These are phyloP conservation scores for Amphicarpaea edgeworthii DNA, from an alignment of 306 rosid species.

Conservation along the genomic window DNA sequence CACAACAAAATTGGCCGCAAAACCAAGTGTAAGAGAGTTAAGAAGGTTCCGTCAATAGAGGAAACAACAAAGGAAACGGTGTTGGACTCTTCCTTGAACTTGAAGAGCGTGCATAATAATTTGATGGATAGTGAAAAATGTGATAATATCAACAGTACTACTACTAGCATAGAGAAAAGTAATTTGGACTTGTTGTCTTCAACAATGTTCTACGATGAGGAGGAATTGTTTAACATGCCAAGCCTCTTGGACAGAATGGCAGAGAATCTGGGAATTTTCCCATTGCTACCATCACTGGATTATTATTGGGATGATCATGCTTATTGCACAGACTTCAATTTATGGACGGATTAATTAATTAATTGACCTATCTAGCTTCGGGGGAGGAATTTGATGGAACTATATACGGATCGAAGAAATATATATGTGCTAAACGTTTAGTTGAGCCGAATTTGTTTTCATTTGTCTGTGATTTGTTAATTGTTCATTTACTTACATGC, in stretches of 20 bases:
- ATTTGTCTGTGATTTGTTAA: not conserved
- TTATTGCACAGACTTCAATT: not conserved
- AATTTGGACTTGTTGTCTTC: not conserved
- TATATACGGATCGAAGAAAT: not conserved
- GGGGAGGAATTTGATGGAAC: not conserved
- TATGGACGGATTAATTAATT: not conserved
- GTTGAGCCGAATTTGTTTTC: not conserved
- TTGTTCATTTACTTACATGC: not conserved
- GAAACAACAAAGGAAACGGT: not conserved
- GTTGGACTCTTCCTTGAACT: not conserved
- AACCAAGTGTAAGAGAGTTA: not conserved
- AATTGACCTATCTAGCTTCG: not conserved
- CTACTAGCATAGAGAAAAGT: not conserved
- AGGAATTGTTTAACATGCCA: slow-evolving; percentile 49
- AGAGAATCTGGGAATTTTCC: slow-evolving; percentile 39
- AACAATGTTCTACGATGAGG: slow-evolving; percentile 41
- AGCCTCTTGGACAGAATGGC: slow-evolving; percentile 47
- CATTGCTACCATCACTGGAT: not conserved
- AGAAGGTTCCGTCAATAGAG: not conserved
- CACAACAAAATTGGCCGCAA: not conserved
- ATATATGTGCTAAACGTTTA: not conserved
- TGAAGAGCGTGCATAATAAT: not conserved
- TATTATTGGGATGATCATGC: slow-evolving; percentile 1
- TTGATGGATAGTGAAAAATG: not conserved
- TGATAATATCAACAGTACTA: not conserved